Evolutionary conservation across 768 basidiomycete genomes (phyloP).

Genomic region (Phlebiopsis flavidoalba): DNA sequence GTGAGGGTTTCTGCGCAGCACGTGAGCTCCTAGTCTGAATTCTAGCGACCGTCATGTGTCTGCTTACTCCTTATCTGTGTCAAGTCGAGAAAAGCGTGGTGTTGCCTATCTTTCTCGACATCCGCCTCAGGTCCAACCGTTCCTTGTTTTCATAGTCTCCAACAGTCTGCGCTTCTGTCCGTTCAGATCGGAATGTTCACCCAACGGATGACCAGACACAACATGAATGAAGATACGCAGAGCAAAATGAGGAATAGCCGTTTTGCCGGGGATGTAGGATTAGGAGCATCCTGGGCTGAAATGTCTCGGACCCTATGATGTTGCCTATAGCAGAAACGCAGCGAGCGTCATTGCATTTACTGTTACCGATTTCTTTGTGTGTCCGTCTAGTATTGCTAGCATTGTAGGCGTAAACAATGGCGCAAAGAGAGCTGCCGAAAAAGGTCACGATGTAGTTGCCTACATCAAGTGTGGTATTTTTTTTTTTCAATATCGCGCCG

Average conservation of each 20-base stretch:
- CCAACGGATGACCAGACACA: constrained; percentile 47
- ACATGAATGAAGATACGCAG: constrained; percentile 40
- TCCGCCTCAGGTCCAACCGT: constrained; percentile 55
- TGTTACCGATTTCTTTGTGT: constrained; percentile 65
- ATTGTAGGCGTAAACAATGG: constrained; percentile 58
- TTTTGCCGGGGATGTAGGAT: constrained; percentile 66
- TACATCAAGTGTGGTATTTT: constrained; percentile 13
- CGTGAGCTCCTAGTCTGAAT: no score
- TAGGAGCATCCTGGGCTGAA: constrained; percentile 55
- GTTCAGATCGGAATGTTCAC: constrained; percentile 52
- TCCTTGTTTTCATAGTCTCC: constrained; percentile 36
- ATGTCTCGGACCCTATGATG: constrained; percentile 58
- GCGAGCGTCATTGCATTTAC: constrained; percentile 56
- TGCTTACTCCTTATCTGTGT: constrained; percentile 64
- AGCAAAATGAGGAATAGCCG: constrained; percentile 58
- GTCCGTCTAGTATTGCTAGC: constrained; percentile 57
- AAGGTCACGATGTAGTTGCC: constrained; percentile 45
- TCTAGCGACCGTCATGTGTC: no score
- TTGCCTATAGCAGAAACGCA: constrained; percentile 53
- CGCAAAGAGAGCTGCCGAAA: constrained; percentile 54
- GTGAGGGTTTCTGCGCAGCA: constrained; percentile 42
- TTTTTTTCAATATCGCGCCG: not conserved
- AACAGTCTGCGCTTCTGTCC: constrained; percentile 37
- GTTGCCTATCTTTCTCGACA: constrained; percentile 51
- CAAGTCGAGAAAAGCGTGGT: constrained; percentile 56